Base-by-base conservation (phyloP, 371 early-diverging fungal species). In the Encephalitozoon cuniculi region DNA sequence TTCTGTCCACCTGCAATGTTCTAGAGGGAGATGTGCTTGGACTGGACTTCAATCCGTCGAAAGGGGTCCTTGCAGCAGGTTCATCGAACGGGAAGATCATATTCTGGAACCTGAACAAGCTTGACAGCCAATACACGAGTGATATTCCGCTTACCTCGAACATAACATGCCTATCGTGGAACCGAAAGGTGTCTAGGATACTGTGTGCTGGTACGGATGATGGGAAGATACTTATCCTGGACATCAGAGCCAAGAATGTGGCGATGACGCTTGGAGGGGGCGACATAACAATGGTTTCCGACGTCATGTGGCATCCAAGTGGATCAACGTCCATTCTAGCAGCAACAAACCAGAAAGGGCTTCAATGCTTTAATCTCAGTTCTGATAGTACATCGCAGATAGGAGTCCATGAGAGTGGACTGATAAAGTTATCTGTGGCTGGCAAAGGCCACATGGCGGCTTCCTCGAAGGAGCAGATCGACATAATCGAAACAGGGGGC, bases 211-310 rank as follows among this genome's bases (percentile, higher is more conserved):
- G 83, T 2, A 83, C 83, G 8, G 69, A 46, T 9, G 74, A 77
- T 51, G 83, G 83, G 39, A 63, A 46, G 37, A 77, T 85, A 25
- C 69, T 80, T 25, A 55, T 85, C 28, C 25, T 85, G 18, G 85
- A 85, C 67, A 69, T 83, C 4, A 78, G 79, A 69, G 76, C 76
- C 63, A 83, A 85, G 74, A 73, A 70, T 43, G 79, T 81, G 26
- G 81, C 77, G 3, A 70, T 80, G 53, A 75, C 77, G 28, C 59
- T 83, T 28, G 49, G 53, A 37, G 75, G 65, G 15, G 55, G 65
- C n/a, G 78, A 71, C 4, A 51, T 77, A 52, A 59, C 11, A 26
- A 64, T 11, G 7, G 68, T 81, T 2, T 43, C 18, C 32, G 40
- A 68, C 18, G 28, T 81, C 2, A 69, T 30, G 65, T 81, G 76